Conservation (phyloP, 2,329 filamentous ascomycete genomes). For the Leptographium flavum region DNA sequence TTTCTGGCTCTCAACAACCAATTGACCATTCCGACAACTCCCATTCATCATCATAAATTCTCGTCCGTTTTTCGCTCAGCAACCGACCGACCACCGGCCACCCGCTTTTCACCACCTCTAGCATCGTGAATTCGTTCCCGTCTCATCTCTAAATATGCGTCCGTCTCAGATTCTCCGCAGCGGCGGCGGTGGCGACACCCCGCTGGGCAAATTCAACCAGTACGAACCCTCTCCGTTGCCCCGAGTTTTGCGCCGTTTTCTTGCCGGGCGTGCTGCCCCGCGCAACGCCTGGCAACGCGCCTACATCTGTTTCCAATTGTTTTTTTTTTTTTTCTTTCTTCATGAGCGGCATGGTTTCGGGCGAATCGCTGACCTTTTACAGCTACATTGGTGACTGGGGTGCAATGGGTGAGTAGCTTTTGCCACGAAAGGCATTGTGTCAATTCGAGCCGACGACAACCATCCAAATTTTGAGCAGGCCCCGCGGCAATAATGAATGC, state of each 20-base stretch:
- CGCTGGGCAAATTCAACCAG: slow-evolving; percentile 29
- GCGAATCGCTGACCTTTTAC: too few relatives aligned
- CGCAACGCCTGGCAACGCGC: neutral
- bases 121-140: neutral
- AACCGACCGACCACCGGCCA: neutral
- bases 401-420: slow-evolving; percentile 50
- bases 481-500: too few relatives aligned
- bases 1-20: slow-evolving; percentile 2
- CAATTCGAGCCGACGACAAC: neutral
- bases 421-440: neutral
- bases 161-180: slow-evolving; percentile 28
- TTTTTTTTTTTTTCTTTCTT: neutral
- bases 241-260: slow-evolving; percentile 5
- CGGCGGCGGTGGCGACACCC: slow-evolving; percentile 25
- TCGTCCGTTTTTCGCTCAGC: slow-evolving; percentile 6
- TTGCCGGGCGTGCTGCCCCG: neutral
- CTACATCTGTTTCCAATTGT: neutral
- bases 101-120: neutral
- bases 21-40: slow-evolving; percentile 14
- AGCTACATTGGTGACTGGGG: slow-evolving; percentile 69
- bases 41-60: slow-evolving; percentile 13
- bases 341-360: too few relatives aligned
- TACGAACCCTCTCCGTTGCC: slow-evolving; percentile 18
- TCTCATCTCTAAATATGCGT: slow-evolving; percentile 21
- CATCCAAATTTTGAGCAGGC: too few relatives aligned